Percentiles rank a stretch among this genome's conserved stretches.
phyloP scores from a whole-genome alignment of 345 rosid species.

The Arabidopsis thaliana region TAIR10.1 NC_003075.7:714001-714500 shows the following conservation, averaged over 20 bases:
- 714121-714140: too few relatives aligned
- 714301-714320: slow-evolving; percentile 7
- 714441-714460: slow-evolving; percentile 34
- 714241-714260: slow-evolving; percentile 6
- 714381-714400: background rate
- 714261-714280: slow-evolving; percentile 19
- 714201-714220: slow-evolving; percentile 25
- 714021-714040: too few relatives aligned
- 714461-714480: slow-evolving; percentile 36
- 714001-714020: background rate
- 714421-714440: slow-evolving; percentile 27
- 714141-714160: too few relatives aligned
- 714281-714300: slow-evolving; percentile 17
- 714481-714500: slow-evolving; percentile 31
- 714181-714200: background rate
- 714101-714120: too few relatives aligned
- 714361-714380: slow-evolving; percentile 32
- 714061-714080: too few relatives aligned
- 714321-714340: slow-evolving; percentile 1
- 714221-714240: slow-evolving; percentile 33
- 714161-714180: background rate
- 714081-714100: too few relatives aligned
- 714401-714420: slow-evolving; percentile 38
- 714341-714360: slow-evolving; percentile 26
- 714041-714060: too few relatives aligned